These are phyloP conservation scores for Vitis riparia DNA, from an alignment of 164 flowering plant species.

Conservation along the genomic window DNA sequence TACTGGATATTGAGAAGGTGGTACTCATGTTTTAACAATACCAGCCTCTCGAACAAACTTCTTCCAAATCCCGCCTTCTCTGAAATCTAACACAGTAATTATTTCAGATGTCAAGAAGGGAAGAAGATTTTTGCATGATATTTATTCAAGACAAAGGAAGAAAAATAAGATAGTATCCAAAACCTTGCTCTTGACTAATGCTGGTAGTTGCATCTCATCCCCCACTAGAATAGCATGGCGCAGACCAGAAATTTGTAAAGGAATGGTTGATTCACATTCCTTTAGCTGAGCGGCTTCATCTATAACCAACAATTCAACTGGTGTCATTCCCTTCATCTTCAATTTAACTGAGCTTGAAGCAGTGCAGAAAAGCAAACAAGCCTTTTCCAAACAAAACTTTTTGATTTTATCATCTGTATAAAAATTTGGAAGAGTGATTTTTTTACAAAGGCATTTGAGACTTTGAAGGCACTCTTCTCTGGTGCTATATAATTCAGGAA, in stretches of 20 bases:
- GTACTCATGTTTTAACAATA: conserved; percentile 31
- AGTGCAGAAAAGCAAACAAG: conserved; percentile 36
- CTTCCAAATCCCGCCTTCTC: conserved; percentile 38
- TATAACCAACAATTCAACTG: conserved; percentile 28
- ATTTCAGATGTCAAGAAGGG: no score
- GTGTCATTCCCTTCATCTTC: background rate
- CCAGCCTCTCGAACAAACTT: conserved; percentile 48
- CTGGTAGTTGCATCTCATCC: conserved; percentile 43
- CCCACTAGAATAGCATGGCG: conserved; percentile 38
- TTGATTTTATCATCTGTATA: background rate
- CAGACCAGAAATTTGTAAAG: conserved; percentile 34
- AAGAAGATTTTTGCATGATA: no score
- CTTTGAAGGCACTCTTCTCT: conserved; percentile 15
- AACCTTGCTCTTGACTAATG: conserved; percentile 40
- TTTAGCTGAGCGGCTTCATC: conserved; percentile 56
- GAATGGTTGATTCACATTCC: conserved; percentile 43
- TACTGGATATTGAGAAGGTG: conserved; percentile 50
- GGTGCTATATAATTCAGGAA: background rate
- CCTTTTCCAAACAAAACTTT: conserved; percentile 25
- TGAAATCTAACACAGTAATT: conserved; percentile 18
- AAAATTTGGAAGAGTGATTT: conserved; percentile 11
- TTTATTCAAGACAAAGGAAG: no score
- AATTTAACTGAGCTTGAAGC: conserved; percentile 30
- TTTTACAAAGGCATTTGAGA: conserved; percentile 14
- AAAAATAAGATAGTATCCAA: no score